Evolutionary conservation across 345 rosid genomes (phyloP).

Genomic region (Populus alba): DNA sequence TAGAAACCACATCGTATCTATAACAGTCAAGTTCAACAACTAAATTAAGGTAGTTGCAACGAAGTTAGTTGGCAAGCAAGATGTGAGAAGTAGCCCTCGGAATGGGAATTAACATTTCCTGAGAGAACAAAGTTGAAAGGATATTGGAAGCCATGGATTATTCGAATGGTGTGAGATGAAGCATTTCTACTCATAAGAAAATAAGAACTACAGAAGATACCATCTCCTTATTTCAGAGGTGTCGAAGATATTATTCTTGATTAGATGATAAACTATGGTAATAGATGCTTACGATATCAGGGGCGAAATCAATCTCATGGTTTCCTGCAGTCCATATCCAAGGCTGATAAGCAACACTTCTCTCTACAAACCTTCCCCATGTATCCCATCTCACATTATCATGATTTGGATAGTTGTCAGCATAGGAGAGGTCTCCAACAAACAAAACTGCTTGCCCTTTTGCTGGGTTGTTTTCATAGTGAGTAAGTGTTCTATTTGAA

Average conservation of each 20-base stretch:
- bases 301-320: slow-evolving; percentile 82
- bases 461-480: slow-evolving; percentile 62
- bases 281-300: slow-evolving; percentile 49
- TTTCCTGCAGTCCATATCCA: slow-evolving; percentile 97
- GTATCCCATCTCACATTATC: slow-evolving; percentile 85
- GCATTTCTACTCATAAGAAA: background rate
- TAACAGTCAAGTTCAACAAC: background rate
- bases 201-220: background rate
- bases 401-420: slow-evolving; percentile 63
- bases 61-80: background rate
- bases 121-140: background rate
- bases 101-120: background rate
- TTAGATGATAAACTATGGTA: background rate
- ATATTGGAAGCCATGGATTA: background rate
- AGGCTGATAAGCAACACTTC: slow-evolving; percentile 85
- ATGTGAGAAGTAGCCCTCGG: background rate
- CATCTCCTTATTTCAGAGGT: background rate
- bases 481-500: slow-evolving; percentile 76
- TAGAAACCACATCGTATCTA: background rate
- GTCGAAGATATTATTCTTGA: background rate
- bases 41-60: background rate
- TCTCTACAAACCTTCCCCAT: slow-evolving; percentile 88
- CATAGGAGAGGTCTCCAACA: slow-evolving; percentile 86
- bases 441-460: slow-evolving; percentile 70
- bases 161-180: background rate